phyloP scores from a whole-genome alignment of 129 eudicot genomes.

The Daucus carota region DNA sequence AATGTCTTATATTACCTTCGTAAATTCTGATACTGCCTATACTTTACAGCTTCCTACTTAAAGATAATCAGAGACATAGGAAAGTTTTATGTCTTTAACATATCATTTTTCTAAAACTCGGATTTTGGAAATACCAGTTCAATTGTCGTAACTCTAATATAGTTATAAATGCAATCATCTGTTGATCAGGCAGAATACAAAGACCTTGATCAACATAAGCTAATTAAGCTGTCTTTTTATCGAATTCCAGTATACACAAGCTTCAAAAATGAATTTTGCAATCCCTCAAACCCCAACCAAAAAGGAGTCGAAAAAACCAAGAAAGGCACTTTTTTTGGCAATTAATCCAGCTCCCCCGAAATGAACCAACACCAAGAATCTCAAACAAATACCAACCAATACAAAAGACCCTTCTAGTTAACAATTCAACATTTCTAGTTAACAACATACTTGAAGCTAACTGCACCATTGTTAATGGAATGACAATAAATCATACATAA shows the following conservation, averaged over 20 bases:
- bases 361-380: no score
- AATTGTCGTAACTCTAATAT: background rate
- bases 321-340: background rate
- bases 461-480: background rate
- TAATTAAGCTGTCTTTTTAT: background rate
- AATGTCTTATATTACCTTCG: background rate
- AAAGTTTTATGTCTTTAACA: background rate
- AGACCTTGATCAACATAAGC: background rate
- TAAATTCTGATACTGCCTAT: background rate
- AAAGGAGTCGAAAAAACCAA: no score
- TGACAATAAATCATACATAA: background rate
- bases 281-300: background rate
- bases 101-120: background rate
- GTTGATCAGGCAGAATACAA: background rate
- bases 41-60: background rate
- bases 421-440: background rate
- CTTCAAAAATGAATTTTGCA: background rate
- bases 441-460: slow-evolving; percentile 5
- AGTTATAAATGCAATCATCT: background rate
- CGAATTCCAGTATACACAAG: background rate
- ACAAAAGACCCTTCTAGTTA: background rate
- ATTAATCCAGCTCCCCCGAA: no score
- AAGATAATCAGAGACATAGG: background rate
- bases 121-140: background rate
- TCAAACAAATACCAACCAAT: background rate